Base-by-base conservation (phyloP, 441 rosid genomes). In the Adansonia grandidieri region DNA sequence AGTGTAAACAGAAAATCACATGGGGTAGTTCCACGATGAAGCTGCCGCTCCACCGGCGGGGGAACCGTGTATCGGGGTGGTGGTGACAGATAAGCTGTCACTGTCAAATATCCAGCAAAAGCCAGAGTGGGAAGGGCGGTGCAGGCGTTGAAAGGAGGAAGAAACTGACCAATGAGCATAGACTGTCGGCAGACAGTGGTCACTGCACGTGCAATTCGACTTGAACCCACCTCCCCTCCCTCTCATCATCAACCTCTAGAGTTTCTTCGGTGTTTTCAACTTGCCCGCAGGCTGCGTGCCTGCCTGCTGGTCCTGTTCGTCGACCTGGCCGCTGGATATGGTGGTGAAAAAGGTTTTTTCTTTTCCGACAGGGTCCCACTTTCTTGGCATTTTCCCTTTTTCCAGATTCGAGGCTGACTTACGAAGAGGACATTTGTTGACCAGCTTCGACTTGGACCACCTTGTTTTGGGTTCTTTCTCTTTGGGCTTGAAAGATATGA, bases 171-270 rank as follows among this genome's bases (percentile, higher is more conserved):
- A 77, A 61, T 81, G 0, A 77, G 72, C 53, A 81, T 28, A 66
- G 78, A 77, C 78, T 77, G 84, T 85, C 83, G 84, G 86, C 83
- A 50, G 37, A 2, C 42, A 13, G 2, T 14, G 50, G 65, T 81
- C 84, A 77, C 82, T 17, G 84, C 81, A 74, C 80, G 80, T 82
- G 84, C 70, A 44, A 28, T 7, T 44, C 11, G 13, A 8, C 37
- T 32, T 37, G 66, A 61, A 61, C 66, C 32, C 14, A 58, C 64
- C 63, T 20, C 28, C 8, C 14, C 17, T 15, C 15, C 2, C 1
- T 17, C 40, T 4, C 32, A 28, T 28, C 32, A 28, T 28, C 32
- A 28, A 28, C 32, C 32, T 28, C 32, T 28, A 28, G 1, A 28
- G 32, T 28, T 28, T 28, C 32, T 28, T 28, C 32, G 32, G 32